Percentiles rank a stretch among this genome's conserved stretches.
Conservation (phyloP, 2,329 filamentous ascomycete genomes). For the Alternaria arborescens region DNA sequence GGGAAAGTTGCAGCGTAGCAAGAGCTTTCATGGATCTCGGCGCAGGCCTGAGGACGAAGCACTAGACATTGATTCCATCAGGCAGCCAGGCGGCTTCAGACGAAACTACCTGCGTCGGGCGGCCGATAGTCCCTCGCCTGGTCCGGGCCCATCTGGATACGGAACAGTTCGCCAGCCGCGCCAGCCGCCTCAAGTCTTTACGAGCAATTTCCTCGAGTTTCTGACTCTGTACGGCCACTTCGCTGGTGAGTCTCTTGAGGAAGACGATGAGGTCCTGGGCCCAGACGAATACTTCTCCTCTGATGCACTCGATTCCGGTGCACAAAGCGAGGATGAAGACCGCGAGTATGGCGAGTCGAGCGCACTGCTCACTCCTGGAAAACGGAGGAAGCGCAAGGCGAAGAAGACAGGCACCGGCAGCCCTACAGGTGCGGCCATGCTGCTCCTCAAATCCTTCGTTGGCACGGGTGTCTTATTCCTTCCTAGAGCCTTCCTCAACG, state of each 20-base stretch:
- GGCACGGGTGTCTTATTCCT: constrained; percentile 95
- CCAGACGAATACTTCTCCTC: constrained; percentile 93
- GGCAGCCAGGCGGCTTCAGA: constrained; percentile 91
- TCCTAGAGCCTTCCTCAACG: constrained; percentile 91
- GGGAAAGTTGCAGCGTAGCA: constrained; percentile 75
- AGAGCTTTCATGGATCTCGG: constrained; percentile 83
- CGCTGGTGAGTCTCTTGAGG: constrained; percentile 93
- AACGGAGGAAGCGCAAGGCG: constrained; percentile 79
- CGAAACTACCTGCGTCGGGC: constrained; percentile 85
- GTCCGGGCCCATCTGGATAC: constrained; percentile 55
- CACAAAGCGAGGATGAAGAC: constrained; percentile 66
- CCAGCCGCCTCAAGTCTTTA: constrained; percentile 62
- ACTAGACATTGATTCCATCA: constrained; percentile 88
- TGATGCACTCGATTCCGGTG: constrained; percentile 68
- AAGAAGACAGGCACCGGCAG: constrained; percentile 80
- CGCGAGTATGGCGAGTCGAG: constrained; percentile 88
- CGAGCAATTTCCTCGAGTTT: constrained; percentile 95
- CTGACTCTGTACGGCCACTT: constrained; percentile 96
- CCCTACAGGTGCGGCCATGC: constrained; percentile 78
- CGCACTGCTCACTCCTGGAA: constrained; percentile 73
- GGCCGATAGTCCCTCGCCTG: constrained; percentile 69
- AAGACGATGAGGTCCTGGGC: constrained; percentile 88
- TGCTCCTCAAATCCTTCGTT: constrained; percentile 96
- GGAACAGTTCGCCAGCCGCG: constrained; percentile 42
- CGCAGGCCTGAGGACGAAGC: constrained; percentile 82